These are phyloP conservation scores for Fusarium verticillioides DNA, from an alignment of 2,329 filamentous ascomycete species.

Conservation along the genomic window DNA sequence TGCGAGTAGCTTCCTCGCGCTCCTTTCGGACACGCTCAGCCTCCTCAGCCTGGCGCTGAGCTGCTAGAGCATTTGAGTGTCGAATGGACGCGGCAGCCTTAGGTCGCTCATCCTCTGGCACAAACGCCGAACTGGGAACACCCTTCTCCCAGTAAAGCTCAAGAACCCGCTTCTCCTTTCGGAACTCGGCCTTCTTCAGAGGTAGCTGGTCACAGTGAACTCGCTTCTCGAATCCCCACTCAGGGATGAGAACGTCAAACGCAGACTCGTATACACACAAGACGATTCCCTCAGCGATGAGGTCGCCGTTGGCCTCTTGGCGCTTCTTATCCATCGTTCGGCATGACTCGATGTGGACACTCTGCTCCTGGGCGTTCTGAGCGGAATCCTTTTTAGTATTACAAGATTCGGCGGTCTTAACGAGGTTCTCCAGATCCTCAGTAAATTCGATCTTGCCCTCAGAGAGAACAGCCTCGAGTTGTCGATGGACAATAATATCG, in stretches of 20 bases:
- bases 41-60: conserved; percentile 82
- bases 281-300: conserved; percentile 95
- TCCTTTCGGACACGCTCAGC: conserved; percentile 85
- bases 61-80: conserved; percentile 78
- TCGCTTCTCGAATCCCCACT: conserved; percentile 99
- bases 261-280: conserved; percentile 98
- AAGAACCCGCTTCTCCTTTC: conserved; percentile 92
- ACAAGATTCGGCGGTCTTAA: conserved; percentile 93
- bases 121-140: conserved; percentile 92
- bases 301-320: conserved; percentile 86
- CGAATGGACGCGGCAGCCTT: conserved; percentile 81
- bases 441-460: conserved; percentile 84
- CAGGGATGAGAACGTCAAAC: conserved; percentile 96
- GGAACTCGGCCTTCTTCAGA: conserved; percentile 98
- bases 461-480: conserved; percentile 87
- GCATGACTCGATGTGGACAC: conserved; percentile 97
- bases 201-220: conserved; percentile 98
- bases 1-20: conserved; percentile 88
- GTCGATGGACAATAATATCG: conserved; percentile 94
- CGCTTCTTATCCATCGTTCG: conserved; percentile 93
- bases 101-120: conserved; percentile 95
- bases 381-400: conserved; percentile 99
- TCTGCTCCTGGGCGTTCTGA: conserved; percentile 97
- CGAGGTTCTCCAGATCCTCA: conserved; percentile 87
- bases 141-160: conserved; percentile 99